Conservation (phyloP, 148 eudicot species). For the Fagopyrum esculentum region DNA sequence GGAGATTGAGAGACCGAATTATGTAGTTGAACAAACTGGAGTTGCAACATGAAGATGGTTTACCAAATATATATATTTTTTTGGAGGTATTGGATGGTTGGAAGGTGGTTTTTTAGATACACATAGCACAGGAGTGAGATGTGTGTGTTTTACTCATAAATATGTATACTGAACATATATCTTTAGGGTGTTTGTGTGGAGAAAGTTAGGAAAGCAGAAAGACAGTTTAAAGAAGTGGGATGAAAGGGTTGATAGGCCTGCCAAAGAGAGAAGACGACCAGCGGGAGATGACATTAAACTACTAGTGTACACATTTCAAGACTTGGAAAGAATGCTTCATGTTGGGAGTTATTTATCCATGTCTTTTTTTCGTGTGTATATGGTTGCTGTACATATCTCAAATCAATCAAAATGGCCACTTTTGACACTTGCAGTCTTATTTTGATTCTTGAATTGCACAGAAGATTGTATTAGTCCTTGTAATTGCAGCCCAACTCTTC, state of each 20-base stretch:
- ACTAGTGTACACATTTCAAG: conserved; percentile 5
- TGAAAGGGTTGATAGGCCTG: neutral
- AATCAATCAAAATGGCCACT: conserved; percentile 13
- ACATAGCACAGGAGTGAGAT: conserved; percentile 10
- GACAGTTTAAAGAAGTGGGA: neutral
- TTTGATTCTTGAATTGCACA: neutral
- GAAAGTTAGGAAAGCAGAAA: neutral
- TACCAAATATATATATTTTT: neutral
- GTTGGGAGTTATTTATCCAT: conserved; percentile 5
- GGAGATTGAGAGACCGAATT: conserved; percentile 12
- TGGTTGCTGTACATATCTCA: neutral
- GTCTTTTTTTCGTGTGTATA: conserved; percentile 12
- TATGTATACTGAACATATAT: conserved; percentile 9
- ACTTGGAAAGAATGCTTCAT: conserved; percentile 10
- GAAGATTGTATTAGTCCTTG: too few relatives aligned
- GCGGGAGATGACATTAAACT: neutral
- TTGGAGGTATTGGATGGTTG: neutral
- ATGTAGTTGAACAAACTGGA: conserved; percentile 1
- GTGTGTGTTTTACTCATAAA: conserved; percentile 7
- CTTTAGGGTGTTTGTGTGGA: conserved; percentile 7
- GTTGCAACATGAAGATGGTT: neutral
- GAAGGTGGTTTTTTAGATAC: conserved; percentile 6
- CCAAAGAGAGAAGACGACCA: neutral
- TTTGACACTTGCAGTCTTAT: neutral
- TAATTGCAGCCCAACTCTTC: too few relatives aligned